Conservation (phyloP, 129 eudicot species). For the Tagetes patula region DNA sequence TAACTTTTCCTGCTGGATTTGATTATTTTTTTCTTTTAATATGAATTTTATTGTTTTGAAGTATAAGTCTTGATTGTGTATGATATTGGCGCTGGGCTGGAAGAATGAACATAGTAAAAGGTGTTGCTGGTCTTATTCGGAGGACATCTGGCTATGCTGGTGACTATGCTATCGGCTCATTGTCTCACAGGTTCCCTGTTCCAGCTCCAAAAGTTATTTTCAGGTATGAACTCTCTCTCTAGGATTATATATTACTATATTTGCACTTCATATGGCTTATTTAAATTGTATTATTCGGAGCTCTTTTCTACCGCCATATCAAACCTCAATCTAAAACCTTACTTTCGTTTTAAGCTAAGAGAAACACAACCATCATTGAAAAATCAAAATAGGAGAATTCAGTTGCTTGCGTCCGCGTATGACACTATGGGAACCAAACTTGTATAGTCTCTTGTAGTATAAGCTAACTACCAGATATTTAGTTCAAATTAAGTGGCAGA, state of each 20-base stretch:
- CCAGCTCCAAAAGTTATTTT: conserved; percentile 60
- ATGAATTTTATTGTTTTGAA: conserved; percentile 37
- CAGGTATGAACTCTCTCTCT: conserved; percentile 48
- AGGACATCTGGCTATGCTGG: conserved; percentile 69
- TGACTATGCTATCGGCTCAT: conserved; percentile 51
- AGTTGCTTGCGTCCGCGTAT: background rate
- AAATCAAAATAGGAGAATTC: background rate
- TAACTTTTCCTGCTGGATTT: background rate
- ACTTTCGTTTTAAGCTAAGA: background rate
- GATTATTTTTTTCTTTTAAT: conserved; percentile 23
- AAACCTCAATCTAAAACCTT: conserved; percentile 10
- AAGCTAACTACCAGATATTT: background rate
- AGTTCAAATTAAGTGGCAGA: background rate
- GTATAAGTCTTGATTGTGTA: conserved; percentile 39
- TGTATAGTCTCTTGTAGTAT: background rate
- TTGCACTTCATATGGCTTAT: no score
- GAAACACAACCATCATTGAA: background rate
- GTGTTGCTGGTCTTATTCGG: conserved; percentile 90
- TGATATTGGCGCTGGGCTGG: conserved; percentile 51
- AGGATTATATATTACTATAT: conserved; percentile 5
- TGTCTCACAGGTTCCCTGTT: conserved; percentile 57
- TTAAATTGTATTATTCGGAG: no score
- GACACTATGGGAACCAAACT: conserved; percentile 2
- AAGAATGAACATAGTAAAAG: conserved; percentile 95
- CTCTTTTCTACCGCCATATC: background rate